phyloP scores from a whole-genome alignment of 192 early-diverging fungal species.

The Anaeromyces robustus region DNA sequence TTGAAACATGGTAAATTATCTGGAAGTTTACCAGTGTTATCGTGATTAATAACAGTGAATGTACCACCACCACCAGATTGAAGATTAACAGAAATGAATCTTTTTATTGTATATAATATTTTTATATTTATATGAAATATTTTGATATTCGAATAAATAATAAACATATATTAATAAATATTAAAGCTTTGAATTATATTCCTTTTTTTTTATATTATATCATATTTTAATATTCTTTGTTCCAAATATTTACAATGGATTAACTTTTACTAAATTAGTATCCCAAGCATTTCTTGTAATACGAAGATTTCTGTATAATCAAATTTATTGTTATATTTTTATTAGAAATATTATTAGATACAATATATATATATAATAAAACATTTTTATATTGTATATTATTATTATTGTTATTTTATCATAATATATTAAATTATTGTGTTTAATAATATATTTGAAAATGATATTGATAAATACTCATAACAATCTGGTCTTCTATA shows the following conservation, averaged over 20 bases:
- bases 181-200: no score
- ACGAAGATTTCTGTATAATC: neutral
- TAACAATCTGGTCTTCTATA: neutral
- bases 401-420: no score
- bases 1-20: constrained; percentile 76
- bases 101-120: neutral
- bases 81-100: constrained; percentile 39
- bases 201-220: no score
- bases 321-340: no score
- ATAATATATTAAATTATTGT: no score
- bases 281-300: constrained; percentile 80
- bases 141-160: no score
- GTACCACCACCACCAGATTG: constrained; percentile 60
- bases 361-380: no score
- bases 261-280: constrained; percentile 89
- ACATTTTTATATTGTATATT: no score
- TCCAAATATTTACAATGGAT: constrained; percentile 72
- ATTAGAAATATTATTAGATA: no score
- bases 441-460: no score
- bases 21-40: constrained; percentile 64
- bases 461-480: neutral
- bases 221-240: no score
- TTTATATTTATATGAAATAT: neutral
- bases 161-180: no score
- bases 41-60: constrained; percentile 82